Conservation (phyloP, 2,329 filamentous ascomycete species). For the Fusarium subtropicale region DNA sequence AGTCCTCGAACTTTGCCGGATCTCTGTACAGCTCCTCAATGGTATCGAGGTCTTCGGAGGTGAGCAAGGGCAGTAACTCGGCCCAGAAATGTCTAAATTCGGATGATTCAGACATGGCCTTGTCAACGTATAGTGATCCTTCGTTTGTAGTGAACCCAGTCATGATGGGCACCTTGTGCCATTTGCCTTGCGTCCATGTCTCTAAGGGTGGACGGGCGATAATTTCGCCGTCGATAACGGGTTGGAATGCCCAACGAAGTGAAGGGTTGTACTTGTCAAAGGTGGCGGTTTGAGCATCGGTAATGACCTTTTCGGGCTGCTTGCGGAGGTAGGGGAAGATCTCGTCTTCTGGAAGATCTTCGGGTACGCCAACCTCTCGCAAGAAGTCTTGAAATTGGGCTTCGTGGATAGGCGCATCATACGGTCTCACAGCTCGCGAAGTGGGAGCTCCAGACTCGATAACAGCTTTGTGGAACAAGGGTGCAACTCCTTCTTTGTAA, state of each 20-base stretch:
- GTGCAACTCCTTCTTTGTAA: slow-evolving; percentile 55
- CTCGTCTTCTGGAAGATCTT: slow-evolving; percentile 17
- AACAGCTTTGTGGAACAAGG: slow-evolving; percentile 64
- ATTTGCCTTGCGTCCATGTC: slow-evolving; percentile 59
- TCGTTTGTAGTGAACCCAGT: slow-evolving; percentile 79
- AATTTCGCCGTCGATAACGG: slow-evolving; percentile 71
- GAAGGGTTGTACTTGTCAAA: slow-evolving; percentile 59
- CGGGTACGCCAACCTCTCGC: slow-evolving; percentile 21
- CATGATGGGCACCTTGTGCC: slow-evolving; percentile 60
- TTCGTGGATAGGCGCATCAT: slow-evolving; percentile 69
- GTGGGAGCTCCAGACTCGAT: slow-evolving; percentile 67
- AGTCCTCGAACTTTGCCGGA: slow-evolving; percentile 51
- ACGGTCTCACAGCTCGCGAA: slow-evolving; percentile 63
- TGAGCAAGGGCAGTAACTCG: slow-evolving; percentile 68
- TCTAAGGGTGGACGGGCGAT: slow-evolving; percentile 69
- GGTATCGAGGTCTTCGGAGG: slow-evolving; percentile 61
- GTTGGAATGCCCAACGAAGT: slow-evolving; percentile 72
- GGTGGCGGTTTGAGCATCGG: slow-evolving; percentile 56
- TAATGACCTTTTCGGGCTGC: slow-evolving; percentile 46
- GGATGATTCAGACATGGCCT: slow-evolving; percentile 56
- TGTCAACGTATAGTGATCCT: slow-evolving; percentile 72
- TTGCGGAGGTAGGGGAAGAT: slow-evolving; percentile 64
- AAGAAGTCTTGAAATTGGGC: slow-evolving; percentile 59
- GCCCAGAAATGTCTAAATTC: slow-evolving; percentile 71
- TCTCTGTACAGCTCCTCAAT: slow-evolving; percentile 72